A percentile compares a stretch with the other conserved stretches of the same genome.
Evolutionary conservation across 1,139 yeast species (phyloP).

Genomic region (Zygosaccharomyces sapae): DNA sequence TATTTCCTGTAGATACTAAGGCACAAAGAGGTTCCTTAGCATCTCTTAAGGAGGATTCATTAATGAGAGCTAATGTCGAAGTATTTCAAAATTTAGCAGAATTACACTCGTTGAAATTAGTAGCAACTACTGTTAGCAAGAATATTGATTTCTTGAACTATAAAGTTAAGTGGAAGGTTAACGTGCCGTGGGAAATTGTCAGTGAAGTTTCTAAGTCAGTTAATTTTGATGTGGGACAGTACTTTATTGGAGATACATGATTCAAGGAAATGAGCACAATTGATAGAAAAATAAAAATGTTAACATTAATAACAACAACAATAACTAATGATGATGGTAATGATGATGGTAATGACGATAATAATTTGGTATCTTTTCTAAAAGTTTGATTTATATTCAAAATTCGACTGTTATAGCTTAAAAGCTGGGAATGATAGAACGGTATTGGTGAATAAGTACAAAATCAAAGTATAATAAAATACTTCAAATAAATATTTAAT

Average conservation of each 20-base stretch:
- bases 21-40: slow-evolving; percentile 22
- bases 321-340: background rate
- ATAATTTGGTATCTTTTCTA: background rate
- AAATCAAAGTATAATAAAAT: background rate
- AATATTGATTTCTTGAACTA: slow-evolving; percentile 58
- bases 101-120: slow-evolving; percentile 51
- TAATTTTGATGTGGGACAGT: slow-evolving; percentile 53
- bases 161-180: slow-evolving; percentile 65
- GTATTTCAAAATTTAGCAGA: slow-evolving; percentile 62
- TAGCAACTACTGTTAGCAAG: slow-evolving; percentile 40
- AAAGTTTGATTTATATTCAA: background rate
- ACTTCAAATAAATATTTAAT: background rate
- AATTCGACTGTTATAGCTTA: background rate
- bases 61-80: slow-evolving; percentile 48
- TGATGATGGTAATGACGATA: background rate
- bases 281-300: background rate
- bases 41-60: slow-evolving; percentile 21
- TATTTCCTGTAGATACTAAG: slow-evolving; percentile 37
- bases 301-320: background rate
- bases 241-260: slow-evolving; percentile 36
- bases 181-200: slow-evolving; percentile 56
- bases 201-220: slow-evolving; percentile 51
- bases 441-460: background rate
- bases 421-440: background rate
- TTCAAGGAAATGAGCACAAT: background rate